Evolutionary conservation across 1,284 basidiomycete species (phyloP).

Genomic region (Pterula multifida): DNA sequence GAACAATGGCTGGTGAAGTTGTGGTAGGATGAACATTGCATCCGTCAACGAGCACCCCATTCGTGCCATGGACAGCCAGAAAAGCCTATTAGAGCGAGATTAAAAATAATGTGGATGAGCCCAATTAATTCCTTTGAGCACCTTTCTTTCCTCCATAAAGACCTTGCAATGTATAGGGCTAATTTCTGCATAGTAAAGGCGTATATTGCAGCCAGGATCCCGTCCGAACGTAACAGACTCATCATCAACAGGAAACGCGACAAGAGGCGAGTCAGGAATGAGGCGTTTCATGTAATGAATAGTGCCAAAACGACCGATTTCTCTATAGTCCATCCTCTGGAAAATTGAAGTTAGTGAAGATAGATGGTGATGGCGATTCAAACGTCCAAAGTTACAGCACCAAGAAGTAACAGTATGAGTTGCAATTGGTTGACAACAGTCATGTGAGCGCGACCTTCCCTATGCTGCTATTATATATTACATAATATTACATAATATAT

Average conservation of each 20-base stretch:
- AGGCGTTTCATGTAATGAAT: constrained; percentile 44
- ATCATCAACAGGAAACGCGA: constrained; percentile 60
- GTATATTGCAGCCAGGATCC: constrained; percentile 45
- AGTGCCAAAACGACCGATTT: constrained; percentile 48
- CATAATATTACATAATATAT: too few relatives aligned
- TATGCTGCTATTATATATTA: too few relatives aligned
- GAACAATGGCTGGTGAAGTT: constrained; percentile 36
- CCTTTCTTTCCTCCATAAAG: constrained; percentile 47
- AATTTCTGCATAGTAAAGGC: constrained; percentile 55
- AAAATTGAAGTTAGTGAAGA: too few relatives aligned
- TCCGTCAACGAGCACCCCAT: constrained; percentile 48
- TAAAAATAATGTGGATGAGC: too few relatives aligned
- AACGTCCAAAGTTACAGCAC: too few relatives aligned
- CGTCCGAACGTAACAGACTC: constrained; percentile 56
- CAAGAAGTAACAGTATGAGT: too few relatives aligned
- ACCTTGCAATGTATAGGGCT: constrained; percentile 53
- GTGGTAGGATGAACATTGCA: constrained; percentile 41
- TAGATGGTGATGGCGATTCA: too few relatives aligned
- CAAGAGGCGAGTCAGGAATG: constrained; percentile 31
- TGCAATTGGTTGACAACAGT: too few relatives aligned
- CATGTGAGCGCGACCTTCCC: too few relatives aligned
- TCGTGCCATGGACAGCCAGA: constrained; percentile 43
- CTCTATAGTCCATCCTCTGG: constrained; percentile 11
- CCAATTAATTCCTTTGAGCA: constrained; percentile 12
- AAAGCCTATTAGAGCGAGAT: constrained; percentile 40